These are phyloP conservation scores for Leishmania braziliensis DNA, from an alignment of 208 protist species.

Conservation along the genomic window DNA sequence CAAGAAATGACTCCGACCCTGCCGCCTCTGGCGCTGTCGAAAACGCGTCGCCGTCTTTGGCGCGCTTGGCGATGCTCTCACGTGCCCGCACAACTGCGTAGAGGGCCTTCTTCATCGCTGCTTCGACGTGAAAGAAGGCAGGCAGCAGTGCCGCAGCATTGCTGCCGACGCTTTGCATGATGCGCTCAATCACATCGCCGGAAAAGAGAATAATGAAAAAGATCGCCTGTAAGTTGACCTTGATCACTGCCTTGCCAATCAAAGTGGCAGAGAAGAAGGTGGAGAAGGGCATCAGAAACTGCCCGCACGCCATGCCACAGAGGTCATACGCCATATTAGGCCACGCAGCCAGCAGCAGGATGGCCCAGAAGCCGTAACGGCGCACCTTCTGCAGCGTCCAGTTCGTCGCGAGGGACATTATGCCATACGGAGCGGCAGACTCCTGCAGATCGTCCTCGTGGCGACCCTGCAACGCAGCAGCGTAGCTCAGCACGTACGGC, in stretches of 20 bases:
- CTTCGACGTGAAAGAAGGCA: conserved; percentile 32
- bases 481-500: conserved; percentile 95
- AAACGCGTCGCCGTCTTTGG: conserved; percentile 18
- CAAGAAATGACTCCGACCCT: conserved; percentile 42
- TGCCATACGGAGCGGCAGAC: conserved; percentile 45
- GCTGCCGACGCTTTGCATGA: conserved; percentile 40
- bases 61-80: conserved; percentile 70
- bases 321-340: conserved; percentile 98
- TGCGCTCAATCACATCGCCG: conserved; percentile 75
- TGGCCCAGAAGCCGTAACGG: conserved; percentile 93
- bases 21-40: conserved; percentile 8
- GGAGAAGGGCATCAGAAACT: conserved; percentile 96
- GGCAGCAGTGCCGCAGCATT: conserved; percentile 31
- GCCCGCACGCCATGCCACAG: conserved; percentile 96
- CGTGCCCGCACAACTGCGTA: conserved; percentile 55
- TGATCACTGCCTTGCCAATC: conserved; percentile 95
- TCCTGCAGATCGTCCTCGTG: conserved; percentile 42
- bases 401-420: conserved; percentile 78
- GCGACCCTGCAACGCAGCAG: conserved; percentile 74
- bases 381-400: conserved; percentile 83
- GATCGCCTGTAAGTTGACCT: conserved; percentile 87
- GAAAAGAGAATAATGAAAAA: conserved; percentile 92
- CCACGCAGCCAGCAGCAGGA: conserved; percentile 94
- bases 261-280: conserved; percentile 97
- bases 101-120: conserved; percentile 45